Evolutionary conservation across 352 stramenopile species (phyloP), one percentile per base, ranked within the genome.

Genomic region (Pythium aquatile): DNA sequence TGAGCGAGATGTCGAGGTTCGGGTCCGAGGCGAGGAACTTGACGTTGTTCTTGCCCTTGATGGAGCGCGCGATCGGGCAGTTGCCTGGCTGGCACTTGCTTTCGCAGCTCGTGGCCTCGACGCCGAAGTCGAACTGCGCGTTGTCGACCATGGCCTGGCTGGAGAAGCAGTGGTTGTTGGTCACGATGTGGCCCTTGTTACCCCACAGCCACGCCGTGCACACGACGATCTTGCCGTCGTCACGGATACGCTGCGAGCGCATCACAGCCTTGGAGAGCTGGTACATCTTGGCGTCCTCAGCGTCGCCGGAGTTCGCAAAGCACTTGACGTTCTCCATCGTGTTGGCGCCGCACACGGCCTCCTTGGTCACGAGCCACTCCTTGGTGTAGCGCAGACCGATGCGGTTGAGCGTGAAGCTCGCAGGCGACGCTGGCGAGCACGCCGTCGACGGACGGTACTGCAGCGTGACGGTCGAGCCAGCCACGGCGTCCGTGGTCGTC

Each of bases 161-260:
- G 20, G 63, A 73, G 55, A 90, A 82, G 53, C 75, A 82, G 68
- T 86, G 79, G 57, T 85, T 81, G 73, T 90, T 90, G 54, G 81
- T 87, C 52, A 90, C 74, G 26, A 90, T 63, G 59, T 90, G 81
- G 46, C 81, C 78, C 60, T 86, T 69, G 53, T 76, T 84, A 30
- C 81, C 72, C 73, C 76, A 76, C 29, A 89, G 79, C 83, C 76
- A 92, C 14, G 65, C 85, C 29, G 83, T 91, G 57, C 85, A 94
- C 35, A 90, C 65, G 14, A 72, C 65, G 26, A 87, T 79, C 30
- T 71, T 70, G 40, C 70, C 70, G 49, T 87, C 78, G 0, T 83
- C 67, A 3, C 78, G 75, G 30, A 69, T 72, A 13, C 78, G 78
- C 53, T 87, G 73, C 2, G 78, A 83, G 16, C 78, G 76, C 58